A percentile compares a stretch with the other conserved stretches of the same genome.
phyloP scores from a whole-genome alignment of 306 rosid species.

The Quercus engelmannii region DNA sequence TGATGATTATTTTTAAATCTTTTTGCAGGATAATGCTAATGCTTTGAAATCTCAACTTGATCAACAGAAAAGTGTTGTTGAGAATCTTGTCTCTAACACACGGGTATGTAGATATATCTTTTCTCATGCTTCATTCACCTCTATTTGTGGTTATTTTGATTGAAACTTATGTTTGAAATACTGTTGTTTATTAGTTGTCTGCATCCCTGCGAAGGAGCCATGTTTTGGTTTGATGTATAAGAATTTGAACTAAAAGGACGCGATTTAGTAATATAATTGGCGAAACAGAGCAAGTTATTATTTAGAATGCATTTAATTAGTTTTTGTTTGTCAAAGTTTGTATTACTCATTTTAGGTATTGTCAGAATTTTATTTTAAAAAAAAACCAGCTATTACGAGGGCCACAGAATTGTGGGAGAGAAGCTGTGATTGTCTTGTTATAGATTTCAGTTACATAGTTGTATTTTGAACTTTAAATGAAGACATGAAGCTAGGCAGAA shows the following conservation, averaged over 20 bases:
- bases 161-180: neutral
- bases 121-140: slow-evolving; percentile 1
- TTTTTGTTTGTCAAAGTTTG: neutral
- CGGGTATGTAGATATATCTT: slow-evolving; percentile 48
- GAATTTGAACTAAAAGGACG: neutral
- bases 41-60: slow-evolving; percentile 89
- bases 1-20: slow-evolving; percentile 14
- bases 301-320: neutral
- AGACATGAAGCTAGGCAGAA: neutral
- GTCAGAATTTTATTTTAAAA: neutral
- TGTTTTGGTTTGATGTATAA: neutral
- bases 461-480: neutral
- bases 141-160: neutral
- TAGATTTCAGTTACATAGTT: neutral
- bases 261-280: neutral
- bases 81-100: slow-evolving; percentile 88
- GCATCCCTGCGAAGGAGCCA: neutral
- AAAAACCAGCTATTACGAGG: no score
- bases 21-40: slow-evolving; percentile 88
- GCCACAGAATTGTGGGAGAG: neutral
- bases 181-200: neutral
- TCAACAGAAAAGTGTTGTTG: slow-evolving; percentile 93
- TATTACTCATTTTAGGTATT: neutral
- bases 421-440: neutral
- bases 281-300: neutral